A percentile compares a stretch with the other conserved stretches of the same genome.
Conservation (phyloP, 108 stramenopile species). For the Stephanodiscus triporus region DNA sequence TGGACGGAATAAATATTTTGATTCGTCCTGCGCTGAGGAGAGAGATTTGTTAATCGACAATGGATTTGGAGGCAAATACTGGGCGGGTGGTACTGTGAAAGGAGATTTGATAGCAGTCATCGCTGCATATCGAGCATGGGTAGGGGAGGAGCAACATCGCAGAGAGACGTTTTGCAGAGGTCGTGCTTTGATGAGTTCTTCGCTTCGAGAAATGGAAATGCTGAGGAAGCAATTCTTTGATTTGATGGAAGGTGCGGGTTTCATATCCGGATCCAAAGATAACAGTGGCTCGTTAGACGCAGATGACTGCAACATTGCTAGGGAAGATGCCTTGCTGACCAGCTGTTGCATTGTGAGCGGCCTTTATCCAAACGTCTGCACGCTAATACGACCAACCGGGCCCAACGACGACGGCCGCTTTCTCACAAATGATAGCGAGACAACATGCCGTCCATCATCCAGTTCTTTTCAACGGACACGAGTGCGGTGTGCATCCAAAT, state of each 20-base stretch:
- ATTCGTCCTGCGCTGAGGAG: conserved; percentile 25
- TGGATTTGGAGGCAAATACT: conserved; percentile 65
- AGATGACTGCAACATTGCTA: conserved; percentile 38
- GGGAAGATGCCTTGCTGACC: conserved; percentile 59
- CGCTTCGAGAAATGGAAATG: conserved; percentile 48
- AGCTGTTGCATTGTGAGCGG: conserved; percentile 69
- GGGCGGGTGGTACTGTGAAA: conserved; percentile 59
- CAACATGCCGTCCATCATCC: conserved; percentile 41
- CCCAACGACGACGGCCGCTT: conserved; percentile 51
- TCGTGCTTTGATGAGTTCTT: conserved; percentile 48
- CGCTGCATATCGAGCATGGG: conserved; percentile 63
- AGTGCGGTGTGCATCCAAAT: conserved; percentile 46
- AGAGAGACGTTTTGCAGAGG: conserved; percentile 40
- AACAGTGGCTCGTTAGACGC: conserved; percentile 5
- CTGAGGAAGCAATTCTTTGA: conserved; percentile 59
- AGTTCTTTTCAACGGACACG: conserved; percentile 62
- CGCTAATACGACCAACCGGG: conserved; percentile 56
- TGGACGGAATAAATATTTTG: not conserved
- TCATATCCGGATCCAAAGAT: conserved; percentile 18
- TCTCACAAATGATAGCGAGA: conserved; percentile 56
- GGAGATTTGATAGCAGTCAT: conserved; percentile 70
- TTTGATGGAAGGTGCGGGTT: conserved; percentile 57
- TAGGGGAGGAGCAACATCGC: conserved; percentile 18
- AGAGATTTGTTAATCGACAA: conserved; percentile 51
- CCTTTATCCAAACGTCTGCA: conserved; percentile 70